Percentiles rank a stretch among this genome's conserved stretches.
These are phyloP conservation scores for Apostasia ramifera DNA, from an alignment of 106 monocot genomes.

Conservation along the genomic window DNA sequence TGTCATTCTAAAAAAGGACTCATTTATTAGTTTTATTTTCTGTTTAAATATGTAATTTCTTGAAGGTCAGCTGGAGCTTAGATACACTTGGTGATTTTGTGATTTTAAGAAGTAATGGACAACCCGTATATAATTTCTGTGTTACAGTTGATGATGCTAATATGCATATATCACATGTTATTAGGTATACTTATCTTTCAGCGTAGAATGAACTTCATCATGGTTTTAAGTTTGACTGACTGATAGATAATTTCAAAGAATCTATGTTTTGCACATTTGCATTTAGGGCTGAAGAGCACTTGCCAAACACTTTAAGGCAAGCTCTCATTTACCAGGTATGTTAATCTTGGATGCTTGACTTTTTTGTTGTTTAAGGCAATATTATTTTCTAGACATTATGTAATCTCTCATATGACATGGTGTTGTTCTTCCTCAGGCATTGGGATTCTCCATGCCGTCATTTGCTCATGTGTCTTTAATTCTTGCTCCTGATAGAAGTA, in stretches of 20 bases:
- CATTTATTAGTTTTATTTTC: constrained; percentile 1
- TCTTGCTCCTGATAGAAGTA: constrained; percentile 97
- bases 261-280: background rate
- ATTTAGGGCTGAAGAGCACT: constrained; percentile 94
- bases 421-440: constrained; percentile 43
- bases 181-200: constrained; percentile 44
- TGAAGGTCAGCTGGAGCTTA: constrained; percentile 97
- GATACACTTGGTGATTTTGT: constrained; percentile 98
- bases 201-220: background rate
- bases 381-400: too few species aligned
- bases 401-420: too few species aligned
- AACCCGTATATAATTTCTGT: constrained; percentile 99
- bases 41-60: constrained; percentile 47
- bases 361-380: too few species aligned
- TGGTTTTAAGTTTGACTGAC: background rate
- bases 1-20: background rate
- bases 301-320: constrained; percentile 92
- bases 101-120: constrained; percentile 94
- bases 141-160: constrained; percentile 99
- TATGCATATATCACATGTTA: constrained; percentile 95
- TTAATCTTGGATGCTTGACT: too few species aligned
- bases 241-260: background rate
- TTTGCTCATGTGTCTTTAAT: constrained; percentile 99
- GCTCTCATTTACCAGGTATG: constrained; percentile 92
- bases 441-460: constrained; percentile 85